These are phyloP conservation scores for Astragalus glycyphyllos DNA, from an alignment of 306 rosid genomes.

Conservation along the genomic window DNA sequence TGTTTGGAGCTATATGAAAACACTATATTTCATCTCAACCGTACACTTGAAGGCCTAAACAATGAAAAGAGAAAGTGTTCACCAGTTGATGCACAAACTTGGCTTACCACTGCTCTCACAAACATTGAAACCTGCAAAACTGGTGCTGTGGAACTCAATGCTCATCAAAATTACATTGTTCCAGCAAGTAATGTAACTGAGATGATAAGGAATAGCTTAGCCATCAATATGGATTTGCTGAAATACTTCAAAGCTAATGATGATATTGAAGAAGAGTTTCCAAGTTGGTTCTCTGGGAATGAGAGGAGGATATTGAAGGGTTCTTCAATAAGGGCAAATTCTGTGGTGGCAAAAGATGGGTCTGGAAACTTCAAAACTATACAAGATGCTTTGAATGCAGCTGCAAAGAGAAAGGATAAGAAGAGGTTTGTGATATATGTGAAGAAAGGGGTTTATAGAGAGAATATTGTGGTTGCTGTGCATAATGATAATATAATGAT, in stretches of 20 bases:
- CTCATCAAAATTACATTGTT: slow-evolving; percentile 35
- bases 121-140: slow-evolving; percentile 56
- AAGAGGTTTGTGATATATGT: slow-evolving; percentile 63
- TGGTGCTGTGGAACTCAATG: slow-evolving; percentile 57
- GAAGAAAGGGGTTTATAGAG: slow-evolving; percentile 72
- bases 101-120: slow-evolving; percentile 86
- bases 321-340: slow-evolving; percentile 43
- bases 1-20: slow-evolving; percentile 64
- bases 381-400: slow-evolving; percentile 68
- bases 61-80: slow-evolving; percentile 29
- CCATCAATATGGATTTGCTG: slow-evolving; percentile 53
- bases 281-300: slow-evolving; percentile 57
- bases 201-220: slow-evolving; percentile 73
- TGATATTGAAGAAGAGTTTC: slow-evolving; percentile 37
- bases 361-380: slow-evolving; percentile 65
- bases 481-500: slow-evolving; percentile 67
- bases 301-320: slow-evolving; percentile 61
- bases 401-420: slow-evolving; percentile 55
- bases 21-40: slow-evolving; percentile 60
- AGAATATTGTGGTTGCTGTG: slow-evolving; percentile 67
- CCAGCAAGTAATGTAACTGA: slow-evolving; percentile 58
- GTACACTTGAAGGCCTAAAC: slow-evolving; percentile 52
- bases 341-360: slow-evolving; percentile 86
- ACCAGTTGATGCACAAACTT: slow-evolving; percentile 70
- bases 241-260: neutral